Conservation (phyloP, 208 protist species). For the Trypanosoma avium region DNA sequence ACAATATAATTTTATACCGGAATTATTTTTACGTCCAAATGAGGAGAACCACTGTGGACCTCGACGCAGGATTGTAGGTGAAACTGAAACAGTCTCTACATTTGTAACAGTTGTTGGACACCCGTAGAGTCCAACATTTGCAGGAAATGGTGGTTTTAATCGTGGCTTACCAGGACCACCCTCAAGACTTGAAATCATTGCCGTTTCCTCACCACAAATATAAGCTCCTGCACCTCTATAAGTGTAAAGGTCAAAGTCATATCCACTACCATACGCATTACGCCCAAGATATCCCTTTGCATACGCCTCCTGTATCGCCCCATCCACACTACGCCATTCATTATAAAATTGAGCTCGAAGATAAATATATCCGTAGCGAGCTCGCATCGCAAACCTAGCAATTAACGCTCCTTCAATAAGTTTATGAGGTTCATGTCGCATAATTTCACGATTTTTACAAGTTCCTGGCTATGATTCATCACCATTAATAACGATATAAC, state of each 20-base stretch:
- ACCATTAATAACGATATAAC: constrained; percentile 99
- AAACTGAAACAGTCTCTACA: constrained; percentile 98
- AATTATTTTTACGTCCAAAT: constrained; percentile 97
- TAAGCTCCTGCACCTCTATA: constrained; percentile 98
- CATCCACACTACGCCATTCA: constrained; percentile 93
- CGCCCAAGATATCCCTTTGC: constrained; percentile 95
- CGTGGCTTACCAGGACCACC: constrained; percentile 97
- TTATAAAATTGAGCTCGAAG: constrained; percentile 99
- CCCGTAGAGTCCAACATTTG: constrained; percentile 97
- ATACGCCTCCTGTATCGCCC: constrained; percentile 96
- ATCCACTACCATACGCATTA: constrained; percentile 97
- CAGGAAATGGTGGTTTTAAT: constrained; percentile 99
- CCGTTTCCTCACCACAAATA: constrained; percentile 99
- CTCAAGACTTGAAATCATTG: constrained; percentile 97
- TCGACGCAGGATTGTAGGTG: constrained; percentile 95
- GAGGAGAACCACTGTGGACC: constrained; percentile 94
- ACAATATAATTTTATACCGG: constrained; percentile 97
- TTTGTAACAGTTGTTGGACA: constrained; percentile 99
- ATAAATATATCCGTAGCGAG: constrained; percentile 98
- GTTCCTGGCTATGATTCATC: constrained; percentile 99
- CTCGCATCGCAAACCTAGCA: constrained; percentile 97
- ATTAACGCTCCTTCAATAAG: constrained; percentile 98
- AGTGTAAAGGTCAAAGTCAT: constrained; percentile 98
- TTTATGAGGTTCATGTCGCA: constrained; percentile 99
- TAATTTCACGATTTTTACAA: constrained; percentile 99